Evolutionary conservation across 768 basidiomycete genomes (phyloP).

Genomic region (Trametes villosa): DNA sequence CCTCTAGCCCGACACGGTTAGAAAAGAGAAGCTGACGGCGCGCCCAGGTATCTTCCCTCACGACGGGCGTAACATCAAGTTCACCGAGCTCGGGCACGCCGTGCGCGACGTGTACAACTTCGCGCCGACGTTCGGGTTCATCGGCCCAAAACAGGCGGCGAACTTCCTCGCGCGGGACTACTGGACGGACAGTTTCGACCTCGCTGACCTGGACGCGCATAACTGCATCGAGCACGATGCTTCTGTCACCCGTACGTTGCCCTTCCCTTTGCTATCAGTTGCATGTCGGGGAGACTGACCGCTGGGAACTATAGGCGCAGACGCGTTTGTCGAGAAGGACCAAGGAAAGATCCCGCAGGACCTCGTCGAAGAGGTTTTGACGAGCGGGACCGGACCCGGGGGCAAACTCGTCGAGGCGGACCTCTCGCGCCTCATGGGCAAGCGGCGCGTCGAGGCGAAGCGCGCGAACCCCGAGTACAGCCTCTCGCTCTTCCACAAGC

Average conservation of each 20-base stretch:
- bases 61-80: slow-evolving; percentile 73
- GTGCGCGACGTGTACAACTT: slow-evolving; percentile 72
- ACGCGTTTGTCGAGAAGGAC: slow-evolving; percentile 49
- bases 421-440: slow-evolving; percentile 57
- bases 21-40: background rate
- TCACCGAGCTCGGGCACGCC: slow-evolving; percentile 46
- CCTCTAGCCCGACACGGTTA: background rate
- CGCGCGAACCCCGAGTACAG: slow-evolving; percentile 60
- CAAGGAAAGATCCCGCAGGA: slow-evolving; percentile 55
- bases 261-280: background rate
- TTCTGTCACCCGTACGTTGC: slow-evolving; percentile 57
- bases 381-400: slow-evolving; percentile 58
- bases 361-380: slow-evolving; percentile 60
- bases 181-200: slow-evolving; percentile 59
- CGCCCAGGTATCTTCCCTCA: slow-evolving; percentile 51
- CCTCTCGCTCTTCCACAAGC: slow-evolving; percentile 53
- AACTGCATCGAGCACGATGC: slow-evolving; percentile 79
- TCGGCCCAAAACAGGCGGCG: slow-evolving; percentile 66
- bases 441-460: slow-evolving; percentile 65
- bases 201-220: slow-evolving; percentile 70
- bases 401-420: slow-evolving; percentile 56
- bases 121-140: slow-evolving; percentile 65
- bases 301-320: slow-evolving; percentile 50
- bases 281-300: background rate
- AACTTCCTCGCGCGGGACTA: slow-evolving; percentile 61